Evolutionary conservation across 148 eudicot genomes (phyloP), one percentile per base, ranked within the genome.

Genomic region (Cornus kousa): DNA sequence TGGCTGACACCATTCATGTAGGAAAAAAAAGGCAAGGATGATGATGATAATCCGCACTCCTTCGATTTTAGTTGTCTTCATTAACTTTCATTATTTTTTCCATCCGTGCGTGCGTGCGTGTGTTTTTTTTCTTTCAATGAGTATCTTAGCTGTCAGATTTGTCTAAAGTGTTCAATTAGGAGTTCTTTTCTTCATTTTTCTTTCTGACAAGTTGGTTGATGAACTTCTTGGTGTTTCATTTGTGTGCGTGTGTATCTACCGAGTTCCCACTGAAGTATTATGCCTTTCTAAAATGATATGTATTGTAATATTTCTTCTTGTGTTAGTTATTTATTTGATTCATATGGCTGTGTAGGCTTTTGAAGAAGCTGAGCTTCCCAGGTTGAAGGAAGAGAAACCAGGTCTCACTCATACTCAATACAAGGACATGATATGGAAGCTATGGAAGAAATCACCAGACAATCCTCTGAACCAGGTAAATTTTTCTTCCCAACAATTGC

Each of bases 401-500:
- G 99, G 99, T 35, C 95, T 95, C 59, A 95, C 97, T 71, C 99
- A 93, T 85, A 95, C 93, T 70, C 99, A 95, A 66, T 95, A 95
- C 83, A 95, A 90, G 84, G 99, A 95, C 78, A 78, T 93, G 95
- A 86, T 95, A 76, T 95, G 99, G 99, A 95, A 95, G 85, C 66
- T 89, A 70, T 95, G 99, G 99, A 95, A 95, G 89, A 95, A 95
- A 83, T 95, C 99, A 80, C 99, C 97, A 0, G 99, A 95, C 82
- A 95, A 95, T 72, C 99, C 99, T 82, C 92, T 93, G 77, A 95
- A 95, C 81, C 91, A 84, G 94, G 97, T 92, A 87, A 82, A 83
- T 23, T 81, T 46, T 5, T 62, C 32, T 53, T 50, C 43, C 65
- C 12, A 28, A 65, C 32, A 24, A 32, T 79, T 53, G 53, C 20